phyloP scores from a whole-genome alignment of 345 rosid species.

The Jatropha curcas region DNA sequence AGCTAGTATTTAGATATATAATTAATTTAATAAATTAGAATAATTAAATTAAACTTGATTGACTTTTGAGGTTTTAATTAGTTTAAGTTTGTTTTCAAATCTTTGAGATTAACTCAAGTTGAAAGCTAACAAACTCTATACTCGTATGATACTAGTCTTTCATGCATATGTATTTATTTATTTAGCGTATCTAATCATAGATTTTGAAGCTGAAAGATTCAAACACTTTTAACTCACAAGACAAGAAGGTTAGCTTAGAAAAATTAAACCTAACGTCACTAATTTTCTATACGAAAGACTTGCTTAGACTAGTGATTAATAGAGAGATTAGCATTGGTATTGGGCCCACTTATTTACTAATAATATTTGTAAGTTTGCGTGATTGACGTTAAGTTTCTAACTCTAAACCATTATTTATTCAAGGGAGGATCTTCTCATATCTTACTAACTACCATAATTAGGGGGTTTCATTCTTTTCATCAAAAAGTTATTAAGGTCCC shows the following conservation, averaged over 20 bases:
- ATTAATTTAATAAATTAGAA: too few relatives aligned
- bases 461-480: not conserved
- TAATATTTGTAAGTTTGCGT: conserved; percentile 53
- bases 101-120: too few relatives aligned
- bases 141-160: too few relatives aligned
- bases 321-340: not conserved
- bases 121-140: too few relatives aligned
- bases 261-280: conserved; percentile 26
- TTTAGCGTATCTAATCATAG: conserved; percentile 8
- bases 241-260: conserved; percentile 22
- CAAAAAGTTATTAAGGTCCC: not conserved
- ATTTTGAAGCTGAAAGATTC: conserved; percentile 7
- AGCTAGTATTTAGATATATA: too few relatives aligned
- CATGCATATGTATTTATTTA: not conserved
- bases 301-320: not conserved
- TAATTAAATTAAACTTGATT: too few relatives aligned
- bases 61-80: too few relatives aligned
- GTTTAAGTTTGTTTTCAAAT: too few relatives aligned
- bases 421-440: conserved; percentile 56
- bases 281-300: not conserved
- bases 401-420: conserved; percentile 27
- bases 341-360: conserved; percentile 24
- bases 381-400: conserved; percentile 69
- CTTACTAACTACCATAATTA: conserved; percentile 63
- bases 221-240: conserved; percentile 18